A percentile compares a stretch with the other conserved stretches of the same genome.
Evolutionary conservation across 495 filamentous ascomycete genomes (phyloP).

Genomic region (Penicillium odoratum): DNA sequence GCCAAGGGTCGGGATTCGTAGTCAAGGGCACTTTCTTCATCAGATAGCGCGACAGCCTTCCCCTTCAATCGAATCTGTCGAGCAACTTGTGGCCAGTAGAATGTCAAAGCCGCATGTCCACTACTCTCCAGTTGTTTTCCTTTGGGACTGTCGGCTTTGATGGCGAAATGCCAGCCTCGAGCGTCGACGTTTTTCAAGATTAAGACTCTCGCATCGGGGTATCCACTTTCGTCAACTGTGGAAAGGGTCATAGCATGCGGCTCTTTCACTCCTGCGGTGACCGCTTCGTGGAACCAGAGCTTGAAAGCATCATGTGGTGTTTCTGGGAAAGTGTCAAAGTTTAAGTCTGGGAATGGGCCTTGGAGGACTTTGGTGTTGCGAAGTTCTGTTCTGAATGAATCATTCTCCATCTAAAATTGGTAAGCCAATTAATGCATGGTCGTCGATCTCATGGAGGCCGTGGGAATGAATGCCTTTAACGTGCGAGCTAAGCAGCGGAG

Average conservation of each 20-base stretch:
- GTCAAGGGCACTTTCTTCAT: conserved; percentile 13
- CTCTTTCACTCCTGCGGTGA: conserved; percentile 7
- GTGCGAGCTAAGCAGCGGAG: neutral
- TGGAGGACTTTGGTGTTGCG: conserved; percentile 17
- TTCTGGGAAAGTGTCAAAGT: conserved; percentile 11
- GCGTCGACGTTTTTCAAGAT: conserved; percentile 23
- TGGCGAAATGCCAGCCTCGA: conserved; percentile 23
- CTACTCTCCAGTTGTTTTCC: conserved; percentile 8
- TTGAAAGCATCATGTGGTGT: conserved; percentile 18
- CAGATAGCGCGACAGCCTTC: conserved; percentile 5
- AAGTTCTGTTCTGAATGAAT: conserved; percentile 11
- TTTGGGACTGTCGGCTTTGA: conserved; percentile 20
- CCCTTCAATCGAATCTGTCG: conserved; percentile 17
- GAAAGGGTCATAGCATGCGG: conserved; percentile 24
- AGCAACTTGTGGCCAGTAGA: conserved; percentile 22
- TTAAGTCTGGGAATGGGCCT: conserved; percentile 14
- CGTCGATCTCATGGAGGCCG: no score
- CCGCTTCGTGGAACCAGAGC: conserved; percentile 17
- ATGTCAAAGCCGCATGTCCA: conserved; percentile 13
- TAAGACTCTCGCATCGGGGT: conserved; percentile 20
- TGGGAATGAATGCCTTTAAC: neutral
- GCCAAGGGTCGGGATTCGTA: conserved; percentile 12
- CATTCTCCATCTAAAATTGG: conserved; percentile 4
- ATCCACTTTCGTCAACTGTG: conserved; percentile 19
- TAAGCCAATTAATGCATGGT: neutral